Evolutionary conservation across 1,139 yeast genomes (phyloP).

Genomic region (Diutina sp.): DNA sequence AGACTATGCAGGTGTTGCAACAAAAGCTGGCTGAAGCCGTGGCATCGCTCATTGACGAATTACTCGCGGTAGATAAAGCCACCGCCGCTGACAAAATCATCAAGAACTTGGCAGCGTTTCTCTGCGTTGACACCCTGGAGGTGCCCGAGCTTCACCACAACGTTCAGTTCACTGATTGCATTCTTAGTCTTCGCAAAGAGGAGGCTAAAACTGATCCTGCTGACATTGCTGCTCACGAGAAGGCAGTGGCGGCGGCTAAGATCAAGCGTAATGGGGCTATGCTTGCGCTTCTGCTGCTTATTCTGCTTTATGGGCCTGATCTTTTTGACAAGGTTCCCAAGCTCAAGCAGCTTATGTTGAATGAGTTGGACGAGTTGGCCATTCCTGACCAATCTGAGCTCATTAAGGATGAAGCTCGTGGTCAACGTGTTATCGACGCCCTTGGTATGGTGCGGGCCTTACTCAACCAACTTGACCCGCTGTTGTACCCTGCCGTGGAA

Average conservation of each 20-base stretch:
- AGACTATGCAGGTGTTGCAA: conserved; percentile 56
- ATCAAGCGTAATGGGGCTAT: conserved; percentile 79
- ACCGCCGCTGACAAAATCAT: conserved; percentile 81
- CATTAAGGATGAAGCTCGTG: conserved; percentile 35
- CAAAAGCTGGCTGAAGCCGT: conserved; percentile 59
- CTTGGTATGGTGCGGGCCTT: conserved; percentile 72
- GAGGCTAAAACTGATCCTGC: conserved; percentile 60
- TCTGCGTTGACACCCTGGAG: conserved; percentile 92
- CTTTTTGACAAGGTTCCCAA: conserved; percentile 58
- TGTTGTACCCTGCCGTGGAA: conserved; percentile 38
- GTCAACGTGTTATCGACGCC: conserved; percentile 80
- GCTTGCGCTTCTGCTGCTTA: conserved; percentile 48
- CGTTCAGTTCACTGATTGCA: conserved; percentile 37
- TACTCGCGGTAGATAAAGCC: conserved; percentile 43
- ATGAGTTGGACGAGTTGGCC: conserved; percentile 17
- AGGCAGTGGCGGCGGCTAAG: conserved; percentile 58
- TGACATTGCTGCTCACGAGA: conserved; percentile 51
- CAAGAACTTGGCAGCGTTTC: conserved; percentile 81
- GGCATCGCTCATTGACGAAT: conserved; percentile 45
- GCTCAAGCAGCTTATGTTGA: conserved; percentile 53
- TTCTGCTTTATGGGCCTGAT: conserved; percentile 35
- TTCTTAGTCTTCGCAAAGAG: conserved; percentile 71
- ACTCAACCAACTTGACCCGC: conserved; percentile 44
- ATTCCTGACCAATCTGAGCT: conserved; percentile 16
- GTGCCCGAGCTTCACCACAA: conserved; percentile 86